Evolutionary conservation across 768 basidiomycete genomes (phyloP).

Genomic region (Leucogyrophana mollusca): DNA sequence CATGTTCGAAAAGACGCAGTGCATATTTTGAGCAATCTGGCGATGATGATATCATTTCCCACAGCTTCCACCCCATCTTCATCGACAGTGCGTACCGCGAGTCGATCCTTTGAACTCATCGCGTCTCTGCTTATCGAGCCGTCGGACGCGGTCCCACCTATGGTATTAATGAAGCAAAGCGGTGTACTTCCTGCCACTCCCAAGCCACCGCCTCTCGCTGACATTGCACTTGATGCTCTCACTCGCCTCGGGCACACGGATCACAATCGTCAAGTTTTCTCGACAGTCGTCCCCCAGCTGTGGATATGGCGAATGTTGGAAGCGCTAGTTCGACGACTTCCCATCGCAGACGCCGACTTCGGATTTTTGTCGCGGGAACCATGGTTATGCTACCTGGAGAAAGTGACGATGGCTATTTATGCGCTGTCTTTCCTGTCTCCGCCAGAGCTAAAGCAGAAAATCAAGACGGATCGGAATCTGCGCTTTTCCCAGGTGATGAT

Average conservation of each 20-base stretch:
- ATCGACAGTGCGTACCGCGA: conserved; percentile 46
- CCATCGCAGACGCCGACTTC: conserved; percentile 75
- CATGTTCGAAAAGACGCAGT: conserved; percentile 76
- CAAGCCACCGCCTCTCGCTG: conserved; percentile 61
- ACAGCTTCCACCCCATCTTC: conserved; percentile 36
- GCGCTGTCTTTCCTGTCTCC: conserved; percentile 82
- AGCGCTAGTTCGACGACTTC: conserved; percentile 80
- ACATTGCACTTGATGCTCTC: conserved; percentile 82
- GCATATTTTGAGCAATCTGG: conserved; percentile 64
- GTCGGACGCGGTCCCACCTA: conserved; percentile 62
- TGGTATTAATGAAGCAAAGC: conserved; percentile 52
- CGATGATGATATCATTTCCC: conserved; percentile 49
- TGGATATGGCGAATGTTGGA: conserved; percentile 65
- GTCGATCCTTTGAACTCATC: conserved; percentile 62
- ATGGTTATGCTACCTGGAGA: conserved; percentile 82
- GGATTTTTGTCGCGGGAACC: conserved; percentile 57
- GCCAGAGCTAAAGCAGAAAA: conserved; percentile 64
- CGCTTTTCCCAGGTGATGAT: conserved; percentile 72
- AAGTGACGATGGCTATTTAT: conserved; percentile 79
- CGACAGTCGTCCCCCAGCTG: conserved; percentile 53
- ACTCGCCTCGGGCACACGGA: conserved; percentile 78
- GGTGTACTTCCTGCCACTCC: conserved; percentile 41
- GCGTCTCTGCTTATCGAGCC: conserved; percentile 77
- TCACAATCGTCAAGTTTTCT: conserved; percentile 71
- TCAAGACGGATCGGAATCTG: conserved; percentile 64